Evolutionary conservation across 805 yeast genomes (phyloP), one percentile per base, ranked within the genome.

Genomic region (Hemisphaericaspora nanyangensis): DNA sequence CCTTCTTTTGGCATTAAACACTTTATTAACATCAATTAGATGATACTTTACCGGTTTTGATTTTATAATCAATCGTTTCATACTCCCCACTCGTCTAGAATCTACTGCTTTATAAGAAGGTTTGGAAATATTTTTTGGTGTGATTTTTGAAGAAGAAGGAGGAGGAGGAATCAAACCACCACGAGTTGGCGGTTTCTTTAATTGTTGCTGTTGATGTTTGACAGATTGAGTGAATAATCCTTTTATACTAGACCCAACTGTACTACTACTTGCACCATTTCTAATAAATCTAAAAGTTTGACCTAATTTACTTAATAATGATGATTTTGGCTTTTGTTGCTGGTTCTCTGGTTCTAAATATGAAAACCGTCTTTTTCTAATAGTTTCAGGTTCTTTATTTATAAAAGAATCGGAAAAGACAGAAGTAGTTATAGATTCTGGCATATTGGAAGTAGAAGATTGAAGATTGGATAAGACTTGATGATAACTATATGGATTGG

Each of bases 1-100:
- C 44, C 60, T 60, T 38, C 59, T 57, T 35, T 61, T 65, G n/a
- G 60, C 38, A 31, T 49, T 57, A 37, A 69, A 54, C 0, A 69
- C 72, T 38, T 60, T 61, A 42, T 68, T 65, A 1, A 72, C 68
- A 43, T 69, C 62, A 31, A 69, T 68, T 20, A 65, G 45, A 43
- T 68, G 72, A 44, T 59, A 69, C 30, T 65, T 64, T 31, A 58
- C 49, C 2, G 74, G 74, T 38, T 63, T 64, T 2, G 70, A 58
- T 35, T 64, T 65, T 35, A 69, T 63, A 5, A 66, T 58, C 34
- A 69, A 51, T 34, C 60, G 57, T 38, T 62, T 65, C 40, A 63
- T 48, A 25, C 60, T 58, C 2, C 64, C 63, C 1, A 46, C 49
- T 12, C 51, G 46, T 18, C 52, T 44, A 7, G 47, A 40, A 20